phyloP scores from a whole-genome alignment of 257 asterid genomes.

The Leonotis leonurus region DNA sequence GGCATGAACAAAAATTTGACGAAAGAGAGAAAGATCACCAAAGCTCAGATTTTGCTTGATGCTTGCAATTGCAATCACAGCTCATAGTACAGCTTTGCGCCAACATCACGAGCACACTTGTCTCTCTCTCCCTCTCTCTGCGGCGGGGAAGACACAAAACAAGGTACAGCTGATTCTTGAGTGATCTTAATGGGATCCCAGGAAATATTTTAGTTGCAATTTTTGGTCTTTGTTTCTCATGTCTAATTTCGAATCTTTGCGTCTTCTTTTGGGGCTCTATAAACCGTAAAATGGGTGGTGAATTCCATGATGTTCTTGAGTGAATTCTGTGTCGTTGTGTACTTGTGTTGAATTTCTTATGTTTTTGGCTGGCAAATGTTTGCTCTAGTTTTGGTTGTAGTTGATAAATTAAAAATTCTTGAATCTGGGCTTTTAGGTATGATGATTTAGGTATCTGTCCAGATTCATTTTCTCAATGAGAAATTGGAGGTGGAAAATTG shows the following conservation, averaged over 20 bases:
- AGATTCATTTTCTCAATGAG: background rate
- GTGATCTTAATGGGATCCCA: no score
- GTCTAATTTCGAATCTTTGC: no score
- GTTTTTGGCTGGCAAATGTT: background rate
- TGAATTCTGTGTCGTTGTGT: background rate
- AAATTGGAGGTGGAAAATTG: background rate
- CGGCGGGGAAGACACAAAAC: background rate
- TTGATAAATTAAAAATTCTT: background rate
- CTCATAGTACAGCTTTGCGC: background rate
- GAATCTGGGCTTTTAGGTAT: background rate
- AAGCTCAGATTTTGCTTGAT: constrained; percentile 1
- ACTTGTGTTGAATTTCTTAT: background rate
- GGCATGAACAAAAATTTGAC: background rate
- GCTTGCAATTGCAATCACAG: background rate
- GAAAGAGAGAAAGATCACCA: background rate
- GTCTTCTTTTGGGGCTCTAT: no score
- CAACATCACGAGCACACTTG: background rate
- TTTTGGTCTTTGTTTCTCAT: no score
- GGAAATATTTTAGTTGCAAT: no score
- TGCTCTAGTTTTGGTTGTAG: background rate
- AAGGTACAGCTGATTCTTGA: background rate
- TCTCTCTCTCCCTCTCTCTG: no score
- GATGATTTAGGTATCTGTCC: background rate
- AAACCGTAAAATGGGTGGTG: background rate
- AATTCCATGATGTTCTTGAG: background rate